phyloP scores from a whole-genome alignment of 2,329 filamentous ascomycete species.

The Fusarium beomiforme region DNA sequence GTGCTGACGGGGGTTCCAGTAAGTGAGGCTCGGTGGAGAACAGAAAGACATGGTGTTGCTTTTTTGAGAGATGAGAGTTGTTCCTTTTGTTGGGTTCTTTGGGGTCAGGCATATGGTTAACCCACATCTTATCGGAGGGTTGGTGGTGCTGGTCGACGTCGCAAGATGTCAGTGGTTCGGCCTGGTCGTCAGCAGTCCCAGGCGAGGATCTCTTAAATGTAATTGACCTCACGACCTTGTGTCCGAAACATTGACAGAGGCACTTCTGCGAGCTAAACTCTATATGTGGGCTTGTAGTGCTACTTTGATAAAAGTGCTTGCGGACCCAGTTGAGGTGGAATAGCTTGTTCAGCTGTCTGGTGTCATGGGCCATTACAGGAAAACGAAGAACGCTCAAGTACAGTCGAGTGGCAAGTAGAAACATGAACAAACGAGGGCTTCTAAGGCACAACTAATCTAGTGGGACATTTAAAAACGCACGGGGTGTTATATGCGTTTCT shows the following conservation, averaged over 20 bases:
- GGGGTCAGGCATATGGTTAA: neutral
- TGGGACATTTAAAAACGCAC: neutral
- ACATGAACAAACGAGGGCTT: neutral
- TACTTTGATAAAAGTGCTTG: neutral
- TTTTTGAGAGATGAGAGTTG: neutral
- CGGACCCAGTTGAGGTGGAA: neutral
- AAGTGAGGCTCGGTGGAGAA: neutral
- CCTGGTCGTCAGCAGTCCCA: neutral
- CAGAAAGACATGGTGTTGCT: neutral
- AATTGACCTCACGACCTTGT: neutral
- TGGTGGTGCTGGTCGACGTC: neutral
- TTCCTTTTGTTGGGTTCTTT: neutral
- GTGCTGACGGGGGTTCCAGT: neutral
- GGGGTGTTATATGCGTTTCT: neutral
- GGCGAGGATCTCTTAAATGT: neutral
- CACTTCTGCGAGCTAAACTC: neutral
- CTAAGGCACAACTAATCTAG: neutral
- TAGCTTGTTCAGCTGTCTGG: neutral
- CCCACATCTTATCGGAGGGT: neutral
- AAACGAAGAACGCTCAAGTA: neutral
- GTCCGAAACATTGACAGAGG: neutral
- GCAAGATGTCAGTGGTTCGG: neutral
- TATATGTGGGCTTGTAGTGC: neutral
- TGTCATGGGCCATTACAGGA: neutral
- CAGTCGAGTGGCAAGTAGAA: neutral